Conservation (phyloP, 1,284 basidiomycete species). For the Blastosporella zonata region DNA sequence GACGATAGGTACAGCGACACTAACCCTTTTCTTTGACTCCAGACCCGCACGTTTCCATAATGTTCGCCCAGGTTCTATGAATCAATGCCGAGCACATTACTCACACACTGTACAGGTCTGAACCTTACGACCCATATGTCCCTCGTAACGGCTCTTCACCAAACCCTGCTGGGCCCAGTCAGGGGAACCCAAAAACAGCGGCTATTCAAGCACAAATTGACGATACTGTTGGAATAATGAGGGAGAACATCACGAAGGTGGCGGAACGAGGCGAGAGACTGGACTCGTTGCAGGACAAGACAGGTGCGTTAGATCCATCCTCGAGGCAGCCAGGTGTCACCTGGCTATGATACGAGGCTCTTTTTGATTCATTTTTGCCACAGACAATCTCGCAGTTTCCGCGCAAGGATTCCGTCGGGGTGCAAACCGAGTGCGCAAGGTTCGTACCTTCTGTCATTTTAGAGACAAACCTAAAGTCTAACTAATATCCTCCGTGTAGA, state of each 20-base stretch:
- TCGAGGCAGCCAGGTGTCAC: not conserved
- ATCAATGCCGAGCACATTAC: slow-evolving; percentile 14
- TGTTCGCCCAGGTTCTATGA: slow-evolving; percentile 30
- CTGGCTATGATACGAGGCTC: not conserved
- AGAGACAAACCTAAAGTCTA: slow-evolving; percentile 18
- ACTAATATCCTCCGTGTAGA: slow-evolving; percentile 38
- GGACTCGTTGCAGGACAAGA: slow-evolving; percentile 96
- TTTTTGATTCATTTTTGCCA: slow-evolving; percentile 12
- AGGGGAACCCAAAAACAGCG: slow-evolving; percentile 81
- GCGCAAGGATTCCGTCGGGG: slow-evolving; percentile 98
- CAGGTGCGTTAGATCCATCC: slow-evolving; percentile 59
- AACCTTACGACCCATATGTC: slow-evolving; percentile 96
- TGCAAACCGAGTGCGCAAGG: slow-evolving; percentile 97
- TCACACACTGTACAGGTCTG: slow-evolving; percentile 54
- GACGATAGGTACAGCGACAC: not conserved
- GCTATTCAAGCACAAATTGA: slow-evolving; percentile 94
- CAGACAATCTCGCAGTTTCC: slow-evolving; percentile 97
- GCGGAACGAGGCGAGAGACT: slow-evolving; percentile 94
- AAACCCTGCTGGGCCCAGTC: slow-evolving; percentile 47
- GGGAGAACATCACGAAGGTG: slow-evolving; percentile 96
- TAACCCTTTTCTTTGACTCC: not conserved
- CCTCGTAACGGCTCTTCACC: slow-evolving; percentile 74
- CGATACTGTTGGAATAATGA: slow-evolving; percentile 94
- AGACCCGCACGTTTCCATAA: slow-evolving; percentile 34
- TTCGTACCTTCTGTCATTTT: slow-evolving; percentile 46